Evolutionary conservation across 768 basidiomycete genomes (phyloP).

Genomic region (Termitomyces bulborhizus): DNA sequence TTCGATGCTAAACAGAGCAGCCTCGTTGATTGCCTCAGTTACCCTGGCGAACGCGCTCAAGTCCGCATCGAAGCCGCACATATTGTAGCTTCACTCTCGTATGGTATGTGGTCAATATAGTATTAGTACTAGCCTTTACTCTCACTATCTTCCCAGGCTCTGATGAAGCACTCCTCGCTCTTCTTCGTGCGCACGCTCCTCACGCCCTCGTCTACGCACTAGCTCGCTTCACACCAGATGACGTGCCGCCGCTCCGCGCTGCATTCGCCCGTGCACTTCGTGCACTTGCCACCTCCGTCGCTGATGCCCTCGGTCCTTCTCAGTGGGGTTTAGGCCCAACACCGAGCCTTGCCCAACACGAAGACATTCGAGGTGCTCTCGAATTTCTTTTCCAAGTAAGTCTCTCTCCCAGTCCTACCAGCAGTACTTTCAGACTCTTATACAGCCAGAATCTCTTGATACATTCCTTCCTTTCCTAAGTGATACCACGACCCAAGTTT

Average conservation of each 20-base stretch:
- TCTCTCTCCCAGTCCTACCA: background rate
- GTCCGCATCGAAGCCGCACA: slow-evolving; percentile 70
- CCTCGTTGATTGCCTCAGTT: slow-evolving; percentile 55
- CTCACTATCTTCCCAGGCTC: slow-evolving; percentile 36
- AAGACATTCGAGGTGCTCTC: slow-evolving; percentile 48
- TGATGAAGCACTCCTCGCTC: slow-evolving; percentile 47
- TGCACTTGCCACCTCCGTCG: slow-evolving; percentile 49
- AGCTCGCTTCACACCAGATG: slow-evolving; percentile 35
- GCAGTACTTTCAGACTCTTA: background rate
- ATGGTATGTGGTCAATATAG: slow-evolving; percentile 33
- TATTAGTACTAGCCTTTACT: background rate
- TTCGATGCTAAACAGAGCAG: slow-evolving; percentile 24
- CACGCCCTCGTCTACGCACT: slow-evolving; percentile 60
- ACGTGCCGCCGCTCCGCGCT: slow-evolving; percentile 34
- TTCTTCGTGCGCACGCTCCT: slow-evolving; percentile 53
- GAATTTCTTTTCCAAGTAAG: slow-evolving; percentile 56
- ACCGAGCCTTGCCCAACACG: slow-evolving; percentile 32
- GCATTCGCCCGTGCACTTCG: slow-evolving; percentile 63
- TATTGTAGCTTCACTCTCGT: slow-evolving; percentile 66
- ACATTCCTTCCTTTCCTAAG: slow-evolving; percentile 44
- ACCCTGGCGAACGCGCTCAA: slow-evolving; percentile 29
- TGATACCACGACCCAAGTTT: slow-evolving; percentile 24
- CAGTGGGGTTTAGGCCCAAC: slow-evolving; percentile 56
- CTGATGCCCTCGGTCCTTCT: slow-evolving; percentile 66
- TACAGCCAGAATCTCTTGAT: slow-evolving; percentile 55